Evolutionary conservation across 2,329 filamentous ascomycete genomes (phyloP).

Genomic region (Chaetomiaceae sp.): DNA sequence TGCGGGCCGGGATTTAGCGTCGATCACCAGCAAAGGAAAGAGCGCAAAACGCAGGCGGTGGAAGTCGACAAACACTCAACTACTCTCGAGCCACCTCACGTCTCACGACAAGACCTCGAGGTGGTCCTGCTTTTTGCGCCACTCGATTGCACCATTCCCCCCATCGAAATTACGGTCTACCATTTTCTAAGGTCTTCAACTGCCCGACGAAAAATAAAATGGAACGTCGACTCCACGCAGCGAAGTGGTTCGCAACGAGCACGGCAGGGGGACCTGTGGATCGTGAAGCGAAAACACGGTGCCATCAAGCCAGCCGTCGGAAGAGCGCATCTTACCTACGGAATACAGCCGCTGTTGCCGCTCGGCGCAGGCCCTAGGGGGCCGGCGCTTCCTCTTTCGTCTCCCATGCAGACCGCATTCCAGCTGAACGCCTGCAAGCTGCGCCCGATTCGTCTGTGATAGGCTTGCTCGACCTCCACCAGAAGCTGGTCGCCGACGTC

Average conservation of each 20-base stretch:
- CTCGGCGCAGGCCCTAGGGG: not conserved
- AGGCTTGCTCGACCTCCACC: not conserved
- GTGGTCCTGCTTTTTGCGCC: no score
- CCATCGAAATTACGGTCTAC: not conserved
- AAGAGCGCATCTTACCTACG: no score
- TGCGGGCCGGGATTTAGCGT: constrained; percentile 18
- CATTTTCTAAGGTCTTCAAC: no score
- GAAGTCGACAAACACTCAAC: no score
- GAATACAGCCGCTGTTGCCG: constrained; percentile 15
- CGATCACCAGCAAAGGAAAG: not conserved
- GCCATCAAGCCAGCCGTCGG: not conserved
- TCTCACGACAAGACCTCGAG: no score
- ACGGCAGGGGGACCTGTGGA: no score
- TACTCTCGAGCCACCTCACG: no score
- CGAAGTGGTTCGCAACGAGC: no score
- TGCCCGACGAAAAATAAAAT: no score
- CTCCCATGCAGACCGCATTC: constrained; percentile 15
- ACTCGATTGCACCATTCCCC: no score
- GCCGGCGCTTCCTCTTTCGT: constrained; percentile 5
- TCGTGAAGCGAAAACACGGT: no score
- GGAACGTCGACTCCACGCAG: no score
- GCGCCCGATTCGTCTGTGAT: not conserved
- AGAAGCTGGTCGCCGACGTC: not conserved
- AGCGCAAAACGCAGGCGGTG: not conserved
- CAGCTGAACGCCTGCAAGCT: constrained; percentile 18